phyloP scores from a whole-genome alignment of 371 early-diverging fungal genomes.

The Mucor sp. region DNA sequence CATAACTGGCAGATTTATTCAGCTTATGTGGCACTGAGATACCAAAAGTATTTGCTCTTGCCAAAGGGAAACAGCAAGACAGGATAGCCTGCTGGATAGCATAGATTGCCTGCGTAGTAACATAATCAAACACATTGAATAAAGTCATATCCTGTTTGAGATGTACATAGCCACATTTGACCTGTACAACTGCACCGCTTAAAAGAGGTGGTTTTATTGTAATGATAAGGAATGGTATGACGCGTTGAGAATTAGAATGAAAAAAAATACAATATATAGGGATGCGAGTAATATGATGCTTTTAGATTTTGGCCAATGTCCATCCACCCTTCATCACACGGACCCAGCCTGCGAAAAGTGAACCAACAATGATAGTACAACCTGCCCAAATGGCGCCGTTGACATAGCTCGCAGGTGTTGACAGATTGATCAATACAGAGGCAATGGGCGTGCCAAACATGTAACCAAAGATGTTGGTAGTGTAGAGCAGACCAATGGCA shows the following conservation, averaged over 20 bases:
- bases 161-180: no score
- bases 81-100: no score
- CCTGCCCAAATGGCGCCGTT: conserved; percentile 38
- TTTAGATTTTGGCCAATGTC: conserved; percentile 12
- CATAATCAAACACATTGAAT: no score
- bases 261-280: conserved; percentile 48
- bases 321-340: conserved; percentile 33
- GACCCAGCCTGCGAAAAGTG: conserved; percentile 31
- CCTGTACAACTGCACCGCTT: not conserved
- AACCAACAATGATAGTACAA: conserved; percentile 26
- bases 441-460: conserved; percentile 60
- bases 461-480: conserved; percentile 54
- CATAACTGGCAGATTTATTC: no score
- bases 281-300: conserved; percentile 25
- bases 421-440: conserved; percentile 39
- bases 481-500: conserved; percentile 55
- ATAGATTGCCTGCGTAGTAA: no score
- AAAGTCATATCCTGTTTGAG: no score
- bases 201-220: not conserved
- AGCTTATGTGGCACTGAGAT: no score
- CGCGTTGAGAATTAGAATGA: conserved; percentile 23
- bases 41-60: no score
- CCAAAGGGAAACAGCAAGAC: no score
- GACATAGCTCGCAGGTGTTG: conserved; percentile 26
- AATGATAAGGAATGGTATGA: conserved; percentile 34